Evolutionary conservation across 2,329 filamentous ascomycete genomes (phyloP).

Genomic region (Hymenoscyphus occultus): DNA sequence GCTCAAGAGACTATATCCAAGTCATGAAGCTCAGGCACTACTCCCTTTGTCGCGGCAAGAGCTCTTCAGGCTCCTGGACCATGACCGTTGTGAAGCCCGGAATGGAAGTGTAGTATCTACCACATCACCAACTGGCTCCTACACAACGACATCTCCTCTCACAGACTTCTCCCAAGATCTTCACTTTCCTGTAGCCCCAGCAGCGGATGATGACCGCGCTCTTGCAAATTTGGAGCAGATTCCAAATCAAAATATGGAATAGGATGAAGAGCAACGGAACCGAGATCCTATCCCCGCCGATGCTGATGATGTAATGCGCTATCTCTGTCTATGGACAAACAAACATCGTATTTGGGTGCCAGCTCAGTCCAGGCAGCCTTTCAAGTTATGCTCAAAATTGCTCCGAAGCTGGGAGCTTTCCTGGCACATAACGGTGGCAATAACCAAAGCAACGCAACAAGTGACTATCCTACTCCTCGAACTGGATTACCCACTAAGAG

Average conservation of each 20-base stretch:
- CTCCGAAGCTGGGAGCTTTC: conserved; percentile 47
- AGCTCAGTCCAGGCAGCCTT: conserved; percentile 73
- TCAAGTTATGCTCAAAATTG: conserved; percentile 60
- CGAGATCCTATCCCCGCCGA: conserved; percentile 58
- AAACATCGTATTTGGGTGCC: conserved; percentile 68
- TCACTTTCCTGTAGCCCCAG: conserved; percentile 49
- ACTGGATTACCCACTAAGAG: conserved; percentile 38
- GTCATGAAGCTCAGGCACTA: conserved; percentile 50
- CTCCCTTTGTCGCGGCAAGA: conserved; percentile 56
- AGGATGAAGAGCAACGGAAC: conserved; percentile 61
- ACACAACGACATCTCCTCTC: conserved; percentile 43
- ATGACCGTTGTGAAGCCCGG: conserved; percentile 34
- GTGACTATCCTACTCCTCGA: conserved; percentile 31
- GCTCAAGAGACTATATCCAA: conserved; percentile 60
- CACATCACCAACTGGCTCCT: conserved; percentile 51
- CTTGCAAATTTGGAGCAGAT: conserved; percentile 63
- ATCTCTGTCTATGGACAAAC: conserved; percentile 55
- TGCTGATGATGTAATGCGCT: conserved; percentile 71
- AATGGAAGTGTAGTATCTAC: conserved; percentile 36
- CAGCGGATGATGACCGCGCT: conserved; percentile 45
- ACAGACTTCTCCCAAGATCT: conserved; percentile 44
- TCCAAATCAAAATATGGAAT: conserved; percentile 60
- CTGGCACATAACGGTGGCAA: conserved; percentile 37
- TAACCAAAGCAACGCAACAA: conserved; percentile 25
- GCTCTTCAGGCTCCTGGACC: conserved; percentile 54